These are phyloP conservation scores for Arthrocladium fulminans DNA, from an alignment of 2,329 filamentous ascomycete species.

Conservation along the genomic window DNA sequence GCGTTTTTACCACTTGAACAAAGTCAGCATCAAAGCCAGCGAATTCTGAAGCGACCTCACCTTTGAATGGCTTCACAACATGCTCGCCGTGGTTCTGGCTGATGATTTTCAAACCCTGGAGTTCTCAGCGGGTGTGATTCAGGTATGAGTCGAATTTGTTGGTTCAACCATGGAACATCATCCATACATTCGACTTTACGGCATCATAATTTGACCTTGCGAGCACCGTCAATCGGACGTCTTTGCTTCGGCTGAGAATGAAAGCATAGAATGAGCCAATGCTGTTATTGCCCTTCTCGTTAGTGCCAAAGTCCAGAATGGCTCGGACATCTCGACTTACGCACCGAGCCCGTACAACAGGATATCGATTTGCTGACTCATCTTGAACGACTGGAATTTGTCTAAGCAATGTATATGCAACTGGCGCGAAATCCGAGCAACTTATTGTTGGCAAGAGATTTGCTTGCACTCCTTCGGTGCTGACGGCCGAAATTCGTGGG, in stretches of 20 bases:
- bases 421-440: not conserved
- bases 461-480: not conserved
- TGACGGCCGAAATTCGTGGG: not conserved
- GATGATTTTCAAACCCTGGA: conserved; percentile 34
- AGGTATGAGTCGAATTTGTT: too few species aligned
- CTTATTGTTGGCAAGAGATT: not conserved
- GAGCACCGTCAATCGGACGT: conserved; percentile 35
- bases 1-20: conserved; percentile 35
- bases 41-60: conserved; percentile 21
- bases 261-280: conserved; percentile 53
- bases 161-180: too few species aligned
- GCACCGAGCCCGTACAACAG: conserved; percentile 48
- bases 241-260: conserved; percentile 37
- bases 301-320: not conserved
- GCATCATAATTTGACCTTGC: conserved; percentile 40
- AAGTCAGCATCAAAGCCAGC: too few species aligned
- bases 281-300: conserved; percentile 26
- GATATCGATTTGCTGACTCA: conserved; percentile 31
- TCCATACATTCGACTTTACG: conserved; percentile 31
- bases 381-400: conserved; percentile 13
- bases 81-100: conserved; percentile 36
- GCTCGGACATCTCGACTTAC: conserved; percentile 33
- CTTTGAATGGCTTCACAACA: conserved; percentile 27
- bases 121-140: not conserved
- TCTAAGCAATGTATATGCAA: not conserved